These are phyloP conservation scores for Malus orientalis DNA, from an alignment of 306 rosid genomes.

Conservation along the genomic window DNA sequence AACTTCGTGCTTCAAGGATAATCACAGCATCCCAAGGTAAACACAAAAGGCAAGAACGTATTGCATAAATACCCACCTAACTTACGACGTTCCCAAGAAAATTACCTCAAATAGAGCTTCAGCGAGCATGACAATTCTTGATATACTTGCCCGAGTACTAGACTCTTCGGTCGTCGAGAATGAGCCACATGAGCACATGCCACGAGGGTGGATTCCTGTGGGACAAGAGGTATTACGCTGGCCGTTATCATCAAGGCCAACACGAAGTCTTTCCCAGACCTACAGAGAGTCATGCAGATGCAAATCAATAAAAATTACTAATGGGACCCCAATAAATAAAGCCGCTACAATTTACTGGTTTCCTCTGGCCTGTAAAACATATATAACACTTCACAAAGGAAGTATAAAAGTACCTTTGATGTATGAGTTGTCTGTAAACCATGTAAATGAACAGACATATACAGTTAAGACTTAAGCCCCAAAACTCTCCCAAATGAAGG, in stretches of 20 bases:
- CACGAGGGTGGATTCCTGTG: constrained; percentile 79
- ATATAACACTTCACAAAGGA: not conserved
- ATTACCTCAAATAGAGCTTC: constrained; percentile 92
- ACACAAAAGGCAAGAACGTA: not conserved
- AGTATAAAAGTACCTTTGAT: not conserved
- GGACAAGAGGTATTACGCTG: constrained; percentile 64
- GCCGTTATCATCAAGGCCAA: constrained; percentile 64
- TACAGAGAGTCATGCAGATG: constrained; percentile 26
- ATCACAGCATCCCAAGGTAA: not conserved
- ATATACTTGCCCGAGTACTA: constrained; percentile 85
- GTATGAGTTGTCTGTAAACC: not conserved
- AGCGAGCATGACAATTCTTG: constrained; percentile 95
- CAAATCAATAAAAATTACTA: constrained; percentile 1
- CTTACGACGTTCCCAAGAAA: not conserved
- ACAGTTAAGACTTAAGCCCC: not conserved
- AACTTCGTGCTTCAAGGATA: not conserved
- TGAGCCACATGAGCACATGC: constrained; percentile 77
- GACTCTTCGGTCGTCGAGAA: constrained; percentile 59
- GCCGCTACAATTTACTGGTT: not conserved
- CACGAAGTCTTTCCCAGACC: constrained; percentile 95
- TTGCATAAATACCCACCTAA: not conserved
- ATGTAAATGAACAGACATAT: not conserved
- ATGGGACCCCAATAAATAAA: not conserved
- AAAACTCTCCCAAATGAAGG: not conserved
- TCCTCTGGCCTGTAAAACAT: not conserved